Base-by-base conservation (phyloP, 176 grass and related monocot genomes). In the Juncus effusus region DNA sequence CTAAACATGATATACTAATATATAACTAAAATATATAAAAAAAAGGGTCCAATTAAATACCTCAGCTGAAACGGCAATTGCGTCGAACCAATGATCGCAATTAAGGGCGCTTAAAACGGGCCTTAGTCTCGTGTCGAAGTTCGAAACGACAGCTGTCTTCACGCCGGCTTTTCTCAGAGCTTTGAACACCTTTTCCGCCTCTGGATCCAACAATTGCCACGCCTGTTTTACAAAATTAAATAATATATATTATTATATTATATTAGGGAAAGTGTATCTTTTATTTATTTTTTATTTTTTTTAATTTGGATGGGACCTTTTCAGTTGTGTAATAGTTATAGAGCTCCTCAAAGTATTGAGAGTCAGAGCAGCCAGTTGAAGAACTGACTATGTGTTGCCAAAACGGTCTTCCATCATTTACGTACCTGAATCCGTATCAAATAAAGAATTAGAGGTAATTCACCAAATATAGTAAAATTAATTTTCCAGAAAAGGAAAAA, bases 1-100 rank as follows among this genome's bases (percentile, higher is more conserved):
- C 19, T 28, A 28, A 28, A 28, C 19, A 28, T 28, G 19, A 28
- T 28, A 28, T 28, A 28, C 19, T 1, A 28, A 0, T 28, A 28
- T 28, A 28, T 28, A 28, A 28, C 19, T 1, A 28, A 28, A 28
- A 28, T 28, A 28, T 28, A 28, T 28, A 28, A 47, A 47, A 47
- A 47, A 6, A 9, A 47, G 9, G 44, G 44, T 9, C 44, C 44
- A 47, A 47, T 47, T 47, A 5, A 59, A 8, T 56, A 93, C 94
- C 89, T 99, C 89, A 67, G 89, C 83, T 75, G 94, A 99, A 10
- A 93, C 78, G 28, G 85, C 89, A 74, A 99, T 82, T 60, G 94
- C 89, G 51, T 99, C 94, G 56, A 99, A 99, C 94, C 85, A 99
- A 69, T 78, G 53, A 63, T 99, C 85, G 42, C 94, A 99, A 12